Base-by-base conservation (phyloP, 2,329 filamentous ascomycete genomes). In the Penicillium rolfsii region DNA sequence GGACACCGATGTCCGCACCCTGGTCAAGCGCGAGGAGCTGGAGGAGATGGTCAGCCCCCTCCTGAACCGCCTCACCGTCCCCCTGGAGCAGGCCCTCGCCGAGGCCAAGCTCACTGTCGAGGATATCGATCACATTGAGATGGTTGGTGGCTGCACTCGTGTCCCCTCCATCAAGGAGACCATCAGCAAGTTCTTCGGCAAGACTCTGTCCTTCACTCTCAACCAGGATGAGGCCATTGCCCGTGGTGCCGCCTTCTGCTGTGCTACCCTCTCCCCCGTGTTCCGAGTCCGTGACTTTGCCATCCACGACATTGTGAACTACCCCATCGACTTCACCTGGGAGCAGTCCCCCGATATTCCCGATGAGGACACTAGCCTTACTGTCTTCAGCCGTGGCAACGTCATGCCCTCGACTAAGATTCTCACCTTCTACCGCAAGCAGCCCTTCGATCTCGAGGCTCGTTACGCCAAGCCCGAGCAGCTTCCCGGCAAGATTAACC, bases 211-310 rank as follows among this genome's bases (percentile, higher is more conserved):
- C 55, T 99, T 91, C 86, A 99, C 95, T 53, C 88, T 97, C 71
- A 99, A 99, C 85, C 93, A 96, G 77, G 95, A 99, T 73, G 95
- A 99, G 84, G 95, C 95, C 67, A 88, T 97, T 70, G 94, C 95
- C 64, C 90, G 95, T 76, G 95, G 95, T 64, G 97, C 92, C 77
- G 93, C 95, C 63, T 99, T 99, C 83, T 93, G 90, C 86, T 98
- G 95, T 78, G 95, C 95, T 73, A 97, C 97, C 70, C 88, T 98
- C 58, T 98, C 95, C 0, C 95, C 95, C 49, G 91, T 96, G 68
- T 98, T 99, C 90, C 93, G 94, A 77, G 95, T 99, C 75, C 93
- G 95, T 73, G 95, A 99, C 83, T 99, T 99, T 80, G 88, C 93
- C 70, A 90, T 98, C 63, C 93, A 98, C 84, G 95, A 99, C 79